Percentiles rank a stretch among this genome's conserved stretches.
phyloP scores from a whole-genome alignment of 2,329 filamentous ascomycete species.

The Fusarium nurragi region DNA sequence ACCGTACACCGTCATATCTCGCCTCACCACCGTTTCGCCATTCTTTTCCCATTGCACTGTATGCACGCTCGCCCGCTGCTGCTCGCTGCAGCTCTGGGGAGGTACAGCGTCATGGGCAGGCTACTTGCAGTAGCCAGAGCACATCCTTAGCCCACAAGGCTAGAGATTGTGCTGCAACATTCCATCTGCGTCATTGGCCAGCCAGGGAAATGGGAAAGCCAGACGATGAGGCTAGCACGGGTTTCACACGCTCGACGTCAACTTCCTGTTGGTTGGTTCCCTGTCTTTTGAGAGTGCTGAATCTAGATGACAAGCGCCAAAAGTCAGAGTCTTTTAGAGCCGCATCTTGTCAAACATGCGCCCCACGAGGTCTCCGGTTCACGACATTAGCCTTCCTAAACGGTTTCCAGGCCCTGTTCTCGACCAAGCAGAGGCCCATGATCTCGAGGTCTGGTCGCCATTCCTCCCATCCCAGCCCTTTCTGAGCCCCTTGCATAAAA shows the following conservation, averaged over 20 bases:
- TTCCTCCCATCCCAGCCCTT: slow-evolving; percentile 21
- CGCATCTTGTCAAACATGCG: slow-evolving; percentile 4
- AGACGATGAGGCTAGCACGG: slow-evolving; percentile 13
- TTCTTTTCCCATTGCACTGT: neutral
- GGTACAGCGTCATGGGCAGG: slow-evolving; percentile 22
- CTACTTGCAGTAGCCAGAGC: slow-evolving; percentile 5
- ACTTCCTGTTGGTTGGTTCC: neutral
- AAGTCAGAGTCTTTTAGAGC: slow-evolving; percentile 21
- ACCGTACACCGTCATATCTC: slow-evolving; percentile 33
- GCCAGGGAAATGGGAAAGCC: slow-evolving; percentile 3
- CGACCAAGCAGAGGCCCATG: slow-evolving; percentile 31
- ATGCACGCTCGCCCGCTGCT: neutral
- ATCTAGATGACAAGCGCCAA: neutral
- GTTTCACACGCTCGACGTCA: slow-evolving; percentile 5
- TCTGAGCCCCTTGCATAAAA: slow-evolving; percentile 14
- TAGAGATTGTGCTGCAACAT: slow-evolving; percentile 19
- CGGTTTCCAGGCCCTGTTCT: slow-evolving; percentile 9
- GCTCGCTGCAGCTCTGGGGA: slow-evolving; percentile 11
- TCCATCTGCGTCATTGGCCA: slow-evolving; percentile 37
- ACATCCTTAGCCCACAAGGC: slow-evolving; percentile 25
- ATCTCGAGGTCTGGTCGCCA: slow-evolving; percentile 13
- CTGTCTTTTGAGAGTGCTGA: neutral
- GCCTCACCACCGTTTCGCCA: slow-evolving; percentile 30
- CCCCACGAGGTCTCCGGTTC: slow-evolving; percentile 14
- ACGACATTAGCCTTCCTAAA: neutral